A percentile compares a stretch with the other conserved stretches of the same genome.
Evolutionary conservation across 1,139 yeast genomes (phyloP).

Genomic region (Protomyces arabidopsidicola): DNA sequence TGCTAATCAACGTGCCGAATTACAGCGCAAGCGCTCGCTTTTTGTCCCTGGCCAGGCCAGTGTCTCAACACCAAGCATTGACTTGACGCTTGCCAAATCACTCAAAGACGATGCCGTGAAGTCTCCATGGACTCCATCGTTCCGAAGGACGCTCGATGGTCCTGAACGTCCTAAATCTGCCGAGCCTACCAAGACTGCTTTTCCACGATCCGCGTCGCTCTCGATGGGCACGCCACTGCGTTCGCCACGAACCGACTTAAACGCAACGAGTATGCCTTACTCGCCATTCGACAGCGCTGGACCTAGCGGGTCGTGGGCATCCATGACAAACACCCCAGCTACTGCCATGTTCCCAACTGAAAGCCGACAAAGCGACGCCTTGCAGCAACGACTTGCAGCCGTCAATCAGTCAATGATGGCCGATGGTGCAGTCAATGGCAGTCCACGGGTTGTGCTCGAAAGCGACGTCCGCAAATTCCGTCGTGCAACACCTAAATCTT

Average conservation of each 20-base stretch:
- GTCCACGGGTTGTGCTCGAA: slow-evolving; percentile 33
- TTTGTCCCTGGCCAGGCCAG: slow-evolving; percentile 3
- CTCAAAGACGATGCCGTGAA: slow-evolving; percentile 17
- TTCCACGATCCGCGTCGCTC: slow-evolving; percentile 12
- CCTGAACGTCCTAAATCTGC: slow-evolving; percentile 20
- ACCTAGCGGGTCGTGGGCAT: slow-evolving; percentile 31
- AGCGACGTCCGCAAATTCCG: slow-evolving; percentile 38
- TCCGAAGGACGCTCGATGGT: slow-evolving; percentile 6
- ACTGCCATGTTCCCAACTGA: slow-evolving; percentile 25
- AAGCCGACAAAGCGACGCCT: slow-evolving; percentile 8
- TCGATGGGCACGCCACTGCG: slow-evolving; percentile 20
- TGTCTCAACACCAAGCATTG: not conserved
- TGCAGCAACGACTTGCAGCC: slow-evolving; percentile 41
- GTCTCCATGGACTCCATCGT: slow-evolving; percentile 25
- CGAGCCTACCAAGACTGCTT: slow-evolving; percentile 14
- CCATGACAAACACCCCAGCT: slow-evolving; percentile 34
- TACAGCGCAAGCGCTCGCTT: slow-evolving; percentile 7
- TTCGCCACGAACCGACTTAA: slow-evolving; percentile 9
- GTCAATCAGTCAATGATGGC: not conserved
- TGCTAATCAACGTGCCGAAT: slow-evolving; percentile 27
- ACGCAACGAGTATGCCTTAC: slow-evolving; percentile 20
- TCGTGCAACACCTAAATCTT: slow-evolving; percentile 30
- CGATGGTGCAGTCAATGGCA: slow-evolving; percentile 19
- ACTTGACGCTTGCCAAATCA: slow-evolving; percentile 6
- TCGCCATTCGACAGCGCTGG: slow-evolving; percentile 31